A percentile compares a stretch with the other conserved stretches of the same genome.
Evolutionary conservation across 306 rosid species (phyloP).

Genomic region (Notholithocarpus densiflorus): DNA sequence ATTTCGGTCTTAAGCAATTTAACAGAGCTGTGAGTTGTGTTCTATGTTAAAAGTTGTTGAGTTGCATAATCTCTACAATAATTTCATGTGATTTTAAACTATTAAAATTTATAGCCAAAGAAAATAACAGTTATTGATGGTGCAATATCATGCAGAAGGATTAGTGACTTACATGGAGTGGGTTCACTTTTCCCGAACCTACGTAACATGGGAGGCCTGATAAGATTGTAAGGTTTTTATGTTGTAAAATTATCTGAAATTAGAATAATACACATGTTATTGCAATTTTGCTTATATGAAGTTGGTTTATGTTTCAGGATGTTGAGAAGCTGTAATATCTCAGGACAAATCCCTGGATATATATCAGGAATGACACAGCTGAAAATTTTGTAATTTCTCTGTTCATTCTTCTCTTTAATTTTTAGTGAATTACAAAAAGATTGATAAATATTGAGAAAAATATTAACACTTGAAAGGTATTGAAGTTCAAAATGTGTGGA

Average conservation of each 20-base stretch:
- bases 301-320: conserved; percentile 14
- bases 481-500: too few relatives aligned
- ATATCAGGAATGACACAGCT: not conserved
- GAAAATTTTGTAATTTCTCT: conserved; percentile 4
- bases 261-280: not conserved
- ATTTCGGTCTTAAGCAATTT: conserved; percentile 15
- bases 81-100: not conserved
- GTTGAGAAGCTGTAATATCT: conserved; percentile 27
- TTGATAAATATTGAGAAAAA: not conserved
- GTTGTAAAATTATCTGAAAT: not conserved
- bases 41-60: not conserved
- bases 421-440: not conserved
- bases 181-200: conserved; percentile 13
- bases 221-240: conserved; percentile 2
- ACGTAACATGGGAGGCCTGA: conserved; percentile 5
- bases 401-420: not conserved
- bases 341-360: conserved; percentile 16
- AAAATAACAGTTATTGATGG: not conserved
- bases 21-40: conserved; percentile 21
- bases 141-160: conserved; percentile 23
- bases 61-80: not conserved
- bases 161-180: conserved; percentile 22
- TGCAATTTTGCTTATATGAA: not conserved
- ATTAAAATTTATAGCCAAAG: not conserved
- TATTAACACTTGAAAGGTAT: not conserved